These are phyloP conservation scores for Colletotrichum echinochloae DNA, from an alignment of 2,329 filamentous ascomycete species.

Conservation along the genomic window DNA sequence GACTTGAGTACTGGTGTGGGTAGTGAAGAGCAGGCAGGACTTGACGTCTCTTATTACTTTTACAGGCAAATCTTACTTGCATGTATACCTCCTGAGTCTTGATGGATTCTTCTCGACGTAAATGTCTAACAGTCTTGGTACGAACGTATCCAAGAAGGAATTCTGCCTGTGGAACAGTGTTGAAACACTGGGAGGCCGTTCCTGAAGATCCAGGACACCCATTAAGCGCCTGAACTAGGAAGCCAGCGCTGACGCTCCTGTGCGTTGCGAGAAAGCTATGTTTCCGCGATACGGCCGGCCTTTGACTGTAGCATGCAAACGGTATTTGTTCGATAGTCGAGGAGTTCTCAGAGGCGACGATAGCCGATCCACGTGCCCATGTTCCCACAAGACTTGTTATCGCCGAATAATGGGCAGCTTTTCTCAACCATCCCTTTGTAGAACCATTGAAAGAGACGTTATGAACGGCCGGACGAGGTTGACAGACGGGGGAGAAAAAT, in stretches of 20 bases:
- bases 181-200: no score
- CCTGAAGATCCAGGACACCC: not conserved
- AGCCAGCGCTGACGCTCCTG: not conserved
- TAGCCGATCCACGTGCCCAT: slow-evolving; percentile 13
- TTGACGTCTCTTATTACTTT: slow-evolving; percentile 62
- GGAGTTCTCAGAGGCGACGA: not conserved
- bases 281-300: not conserved
- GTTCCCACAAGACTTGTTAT: not conserved
- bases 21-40: slow-evolving; percentile 69
- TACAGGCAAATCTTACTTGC: slow-evolving; percentile 74
- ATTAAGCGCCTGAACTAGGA: not conserved
- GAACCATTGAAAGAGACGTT: not conserved
- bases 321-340: slow-evolving; percentile 2
- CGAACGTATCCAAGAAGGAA: slow-evolving; percentile 73
- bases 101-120: slow-evolving; percentile 81
- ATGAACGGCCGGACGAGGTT: not conserved
- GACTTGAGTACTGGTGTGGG: slow-evolving; percentile 73
- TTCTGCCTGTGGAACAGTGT: slow-evolving; percentile 55
- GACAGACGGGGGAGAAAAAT: not conserved
- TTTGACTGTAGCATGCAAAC: not conserved
- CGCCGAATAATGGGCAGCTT: slow-evolving; percentile 11
- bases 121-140: slow-evolving; percentile 75
- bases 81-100: slow-evolving; percentile 78
- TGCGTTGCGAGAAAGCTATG: not conserved
- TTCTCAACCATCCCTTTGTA: not conserved